Evolutionary conservation across 768 basidiomycete species (phyloP).

Genomic region (Boletus eberwhitei): DNA sequence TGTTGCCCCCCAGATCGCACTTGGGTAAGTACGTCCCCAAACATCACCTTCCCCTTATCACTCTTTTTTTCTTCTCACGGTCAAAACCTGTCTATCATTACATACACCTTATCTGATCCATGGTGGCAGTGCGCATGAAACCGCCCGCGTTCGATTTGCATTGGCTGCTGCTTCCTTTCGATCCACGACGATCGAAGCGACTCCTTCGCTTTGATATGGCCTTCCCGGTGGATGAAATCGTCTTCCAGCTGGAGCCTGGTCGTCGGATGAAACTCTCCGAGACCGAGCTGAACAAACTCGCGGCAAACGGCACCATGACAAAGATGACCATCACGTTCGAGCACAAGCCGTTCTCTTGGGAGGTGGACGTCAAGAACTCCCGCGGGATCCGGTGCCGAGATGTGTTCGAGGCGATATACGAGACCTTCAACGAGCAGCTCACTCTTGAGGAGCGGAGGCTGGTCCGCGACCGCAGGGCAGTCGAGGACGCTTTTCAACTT

Average conservation of each 20-base stretch:
- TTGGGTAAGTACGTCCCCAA: conserved; percentile 19
- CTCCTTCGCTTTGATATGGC: conserved; percentile 50
- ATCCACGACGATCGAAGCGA: conserved; percentile 31
- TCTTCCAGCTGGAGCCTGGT: conserved; percentile 20
- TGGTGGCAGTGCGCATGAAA: conserved; percentile 36
- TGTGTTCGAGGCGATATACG: conserved; percentile 56
- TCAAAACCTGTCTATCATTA: neutral
- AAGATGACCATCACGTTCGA: conserved; percentile 50
- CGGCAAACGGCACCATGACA: conserved; percentile 40
- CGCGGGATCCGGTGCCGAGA: conserved; percentile 52
- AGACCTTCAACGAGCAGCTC: conserved; percentile 44
- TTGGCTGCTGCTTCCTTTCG: conserved; percentile 49
- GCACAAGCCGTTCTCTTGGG: conserved; percentile 35
- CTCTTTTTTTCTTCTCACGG: neutral
- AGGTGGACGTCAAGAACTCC: conserved; percentile 41
- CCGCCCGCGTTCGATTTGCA: conserved; percentile 40
- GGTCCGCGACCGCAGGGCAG: conserved; percentile 28
- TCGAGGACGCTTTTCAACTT: conserved; percentile 42
- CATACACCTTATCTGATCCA: conserved; percentile 30
- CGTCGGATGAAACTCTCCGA: conserved; percentile 31
- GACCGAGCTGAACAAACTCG: conserved; percentile 41
- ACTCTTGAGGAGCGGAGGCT: conserved; percentile 43
- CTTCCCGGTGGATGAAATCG: conserved; percentile 38
- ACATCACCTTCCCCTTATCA: neutral
- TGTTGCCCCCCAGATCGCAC: conserved; percentile 22